Evolutionary conservation across 345 rosid genomes (phyloP).

Genomic region (Turnera subulata): DNA sequence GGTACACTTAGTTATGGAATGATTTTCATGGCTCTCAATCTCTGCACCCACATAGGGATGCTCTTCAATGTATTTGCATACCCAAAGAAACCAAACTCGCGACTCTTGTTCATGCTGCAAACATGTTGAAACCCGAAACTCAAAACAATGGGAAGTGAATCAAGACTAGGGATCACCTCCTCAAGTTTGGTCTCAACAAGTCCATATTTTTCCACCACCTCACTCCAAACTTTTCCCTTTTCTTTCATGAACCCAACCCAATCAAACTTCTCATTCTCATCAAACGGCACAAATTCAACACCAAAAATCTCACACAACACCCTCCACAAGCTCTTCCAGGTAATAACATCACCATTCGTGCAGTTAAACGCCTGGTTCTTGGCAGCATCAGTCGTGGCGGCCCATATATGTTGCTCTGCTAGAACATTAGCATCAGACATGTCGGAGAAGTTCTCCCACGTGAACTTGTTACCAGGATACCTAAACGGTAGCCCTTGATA

Average conservation of each 20-base stretch:
- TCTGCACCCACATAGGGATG: conserved; percentile 23
- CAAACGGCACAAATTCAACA: conserved; percentile 25
- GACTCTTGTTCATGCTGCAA: conserved; percentile 40
- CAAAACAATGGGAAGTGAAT: conserved; percentile 12
- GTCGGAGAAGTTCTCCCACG: conserved; percentile 38
- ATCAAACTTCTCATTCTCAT: conserved; percentile 28
- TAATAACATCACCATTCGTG: conserved; percentile 32
- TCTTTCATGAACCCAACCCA: conserved; percentile 18
- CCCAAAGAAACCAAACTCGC: conserved; percentile 33
- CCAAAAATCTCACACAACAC: conserved; percentile 16
- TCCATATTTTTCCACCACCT: conserved; percentile 31
- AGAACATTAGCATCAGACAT: conserved; percentile 25
- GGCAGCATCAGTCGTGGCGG: not conserved
- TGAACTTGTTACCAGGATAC: conserved; percentile 25
- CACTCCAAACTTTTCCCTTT: conserved; percentile 30
- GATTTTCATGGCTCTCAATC: conserved; percentile 34
- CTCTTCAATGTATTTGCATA: conserved; percentile 23
- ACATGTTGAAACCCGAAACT: conserved; percentile 36
- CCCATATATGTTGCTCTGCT: conserved; percentile 40
- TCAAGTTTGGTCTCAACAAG: conserved; percentile 23
- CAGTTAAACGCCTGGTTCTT: conserved; percentile 38
- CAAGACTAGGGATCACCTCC: conserved; percentile 27
- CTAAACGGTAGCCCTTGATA: conserved; percentile 24
- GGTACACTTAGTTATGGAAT: conserved; percentile 26
- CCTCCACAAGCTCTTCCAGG: conserved; percentile 34